Base-by-base conservation (phyloP, 768 basidiomycete species). In the Psilocybe cyanescens region DNA sequence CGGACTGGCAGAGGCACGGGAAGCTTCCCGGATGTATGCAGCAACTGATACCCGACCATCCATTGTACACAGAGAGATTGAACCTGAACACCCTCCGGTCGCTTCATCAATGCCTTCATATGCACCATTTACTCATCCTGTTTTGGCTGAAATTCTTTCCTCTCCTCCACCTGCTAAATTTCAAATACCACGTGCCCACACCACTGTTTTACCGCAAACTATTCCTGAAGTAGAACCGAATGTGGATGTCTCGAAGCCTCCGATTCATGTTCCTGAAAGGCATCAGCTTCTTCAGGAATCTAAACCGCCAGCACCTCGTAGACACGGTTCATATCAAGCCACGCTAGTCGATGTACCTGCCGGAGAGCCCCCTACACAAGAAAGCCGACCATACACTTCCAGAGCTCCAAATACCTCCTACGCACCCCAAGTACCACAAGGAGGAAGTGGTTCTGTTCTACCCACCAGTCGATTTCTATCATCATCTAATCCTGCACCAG, bases 121-220 rank as follows among this genome's bases (percentile, higher is more conserved):
- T 24, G 62, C 67, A 48, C 67, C 72, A 60, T 77, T 73, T 48
- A 70, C 72, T 5, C 71, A 75, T 60, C 73, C 73, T n/a, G 65
- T 63, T 59, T 57, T 77, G 41, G 75, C 75, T 31, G 77, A 78
- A 57, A 60, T 78, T 8, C 65, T 78, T 45, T 77, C 74, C 28
- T 70, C 72, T 24, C 64, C 72, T 14, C 60, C 59, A 7, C 55
- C 62, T 24, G 7, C 58, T 1, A 61, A 41, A 44, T 17, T 33
- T 17, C 51, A 30, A 17, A n/a, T 37, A n/a, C 4, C 16, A 16
- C 51, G 51, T 8, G 4, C 7, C n/a, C 54, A 29, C 8, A 55
- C n/a, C 16, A 17, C 54, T 5, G 28, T 12, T n/a, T 4, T 16
- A n/a, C 41, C 11, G 41, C 41, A 44, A n/a, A 44, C 4, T 16